phyloP scores from a whole-genome alignment of 768 basidiomycete species.

The Russula earlei region DNA sequence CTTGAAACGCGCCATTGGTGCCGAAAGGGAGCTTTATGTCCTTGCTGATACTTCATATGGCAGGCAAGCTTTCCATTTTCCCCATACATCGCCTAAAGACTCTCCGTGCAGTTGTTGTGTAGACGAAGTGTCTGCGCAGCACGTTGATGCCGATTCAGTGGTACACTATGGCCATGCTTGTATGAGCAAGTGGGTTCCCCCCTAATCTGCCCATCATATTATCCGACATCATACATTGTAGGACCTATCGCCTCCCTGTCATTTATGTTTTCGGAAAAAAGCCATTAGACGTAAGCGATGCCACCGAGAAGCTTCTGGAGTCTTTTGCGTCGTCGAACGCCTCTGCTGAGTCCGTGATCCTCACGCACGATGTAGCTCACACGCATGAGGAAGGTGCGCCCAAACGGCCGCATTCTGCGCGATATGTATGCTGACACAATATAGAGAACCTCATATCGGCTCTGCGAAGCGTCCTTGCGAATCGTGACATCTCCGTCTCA shows the following conservation, averaged over 20 bases:
- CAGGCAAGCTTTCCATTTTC: conserved; percentile 43
- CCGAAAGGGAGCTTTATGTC: conserved; percentile 61
- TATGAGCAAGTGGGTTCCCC: conserved; percentile 58
- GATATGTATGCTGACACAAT: neutral
- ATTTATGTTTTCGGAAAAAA: conserved; percentile 86
- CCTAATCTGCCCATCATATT: neutral
- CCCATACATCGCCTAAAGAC: neutral
- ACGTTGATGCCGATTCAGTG: conserved; percentile 83
- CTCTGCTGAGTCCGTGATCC: conserved; percentile 32
- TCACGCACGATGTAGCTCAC: conserved; percentile 75
- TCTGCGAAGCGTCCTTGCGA: conserved; percentile 22
- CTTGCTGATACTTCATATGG: conserved; percentile 98
- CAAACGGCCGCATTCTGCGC: neutral
- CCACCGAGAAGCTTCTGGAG: conserved; percentile 34
- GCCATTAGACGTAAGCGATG: conserved; percentile 45
- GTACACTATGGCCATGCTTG: conserved; percentile 98
- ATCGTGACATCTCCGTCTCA: conserved; percentile 15
- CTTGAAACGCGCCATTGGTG: conserved; percentile 45
- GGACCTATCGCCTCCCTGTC: conserved; percentile 80
- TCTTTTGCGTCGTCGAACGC: conserved; percentile 23
- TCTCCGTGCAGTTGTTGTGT: conserved; percentile 70
- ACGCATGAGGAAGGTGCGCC: conserved; percentile 52
- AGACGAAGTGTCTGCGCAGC: conserved; percentile 91
- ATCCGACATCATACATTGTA: conserved; percentile 25
- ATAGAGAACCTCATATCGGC: conserved; percentile 29